Conservation (phyloP, 805 yeast genomes). For the Dipodascopsis uninucleata region DNA sequence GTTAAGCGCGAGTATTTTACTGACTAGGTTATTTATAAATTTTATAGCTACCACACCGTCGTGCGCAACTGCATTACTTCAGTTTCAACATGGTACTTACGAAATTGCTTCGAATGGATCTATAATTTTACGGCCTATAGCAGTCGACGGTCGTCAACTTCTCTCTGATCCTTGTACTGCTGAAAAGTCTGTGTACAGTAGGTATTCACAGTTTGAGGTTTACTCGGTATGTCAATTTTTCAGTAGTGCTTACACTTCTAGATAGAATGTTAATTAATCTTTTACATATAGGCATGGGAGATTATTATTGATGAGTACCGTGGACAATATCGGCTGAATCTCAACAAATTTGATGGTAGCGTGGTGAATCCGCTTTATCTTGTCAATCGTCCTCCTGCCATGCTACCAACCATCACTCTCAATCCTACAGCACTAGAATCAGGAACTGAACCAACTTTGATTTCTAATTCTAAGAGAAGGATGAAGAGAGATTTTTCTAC, state of each 20-base stretch:
- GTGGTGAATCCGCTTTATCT: slow-evolving; percentile 82
- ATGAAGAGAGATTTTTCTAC: slow-evolving; percentile 18
- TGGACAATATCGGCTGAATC: slow-evolving; percentile 72
- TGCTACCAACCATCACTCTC: slow-evolving; percentile 89
- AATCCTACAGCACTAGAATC: slow-evolving; percentile 63
- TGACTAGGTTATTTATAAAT: no score
- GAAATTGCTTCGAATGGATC: slow-evolving; percentile 61
- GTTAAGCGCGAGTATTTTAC: slow-evolving; percentile 12
- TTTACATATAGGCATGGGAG: slow-evolving; percentile 29
- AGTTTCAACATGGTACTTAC: slow-evolving; percentile 87
- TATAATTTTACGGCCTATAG: slow-evolving; percentile 64
- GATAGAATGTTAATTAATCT: background rate
- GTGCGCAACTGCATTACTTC: slow-evolving; percentile 79
- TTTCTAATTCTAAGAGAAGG: slow-evolving; percentile 2
- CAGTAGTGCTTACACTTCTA: background rate
- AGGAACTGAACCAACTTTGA: slow-evolving; percentile 30
- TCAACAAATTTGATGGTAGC: slow-evolving; percentile 69
- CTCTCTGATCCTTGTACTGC: slow-evolving; percentile 81
- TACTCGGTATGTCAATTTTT: slow-evolving; percentile 12
- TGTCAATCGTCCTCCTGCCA: slow-evolving; percentile 90
- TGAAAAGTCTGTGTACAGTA: slow-evolving; percentile 45
- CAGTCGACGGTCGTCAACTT: slow-evolving; percentile 89
- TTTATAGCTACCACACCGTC: slow-evolving; percentile 55
- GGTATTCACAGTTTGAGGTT: slow-evolving; percentile 61
- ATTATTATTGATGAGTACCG: slow-evolving; percentile 72